Conservation (phyloP, 208 protist genomes). For the Trypanosoma scelopori region DNA sequence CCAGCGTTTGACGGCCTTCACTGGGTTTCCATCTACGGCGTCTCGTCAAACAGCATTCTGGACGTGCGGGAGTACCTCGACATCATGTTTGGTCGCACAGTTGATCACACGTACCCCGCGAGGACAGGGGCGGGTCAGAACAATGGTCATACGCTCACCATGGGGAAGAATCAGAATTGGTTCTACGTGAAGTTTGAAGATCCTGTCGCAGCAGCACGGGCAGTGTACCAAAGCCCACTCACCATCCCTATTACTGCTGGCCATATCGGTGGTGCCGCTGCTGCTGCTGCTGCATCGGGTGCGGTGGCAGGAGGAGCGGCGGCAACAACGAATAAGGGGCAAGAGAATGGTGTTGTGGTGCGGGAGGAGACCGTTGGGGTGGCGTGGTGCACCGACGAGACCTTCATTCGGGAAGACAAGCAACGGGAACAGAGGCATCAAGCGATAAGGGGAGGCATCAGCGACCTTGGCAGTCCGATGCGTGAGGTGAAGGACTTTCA, state of each 20-base stretch:
- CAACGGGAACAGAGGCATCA: neutral
- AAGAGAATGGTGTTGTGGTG: neutral
- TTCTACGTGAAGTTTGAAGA: conserved; percentile 69
- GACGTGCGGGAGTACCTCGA: conserved; percentile 81
- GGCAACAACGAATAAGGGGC: too few species aligned
- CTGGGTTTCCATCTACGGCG: conserved; percentile 60
- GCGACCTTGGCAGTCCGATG: neutral
- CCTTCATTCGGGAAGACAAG: conserved; percentile 33
- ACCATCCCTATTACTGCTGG: conserved; percentile 12
- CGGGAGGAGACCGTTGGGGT: conserved; percentile 21
- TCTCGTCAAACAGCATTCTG: conserved; percentile 35
- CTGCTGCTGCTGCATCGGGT: neutral
- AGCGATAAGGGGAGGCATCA: neutral
- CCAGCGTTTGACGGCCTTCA: neutral
- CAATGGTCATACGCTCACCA: neutral
- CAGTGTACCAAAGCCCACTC: conserved; percentile 42
- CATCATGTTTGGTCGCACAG: conserved; percentile 56
- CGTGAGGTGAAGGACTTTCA: neutral
- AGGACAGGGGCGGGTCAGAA: neutral
- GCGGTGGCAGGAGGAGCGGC: neutral
- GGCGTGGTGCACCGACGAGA: conserved; percentile 50
- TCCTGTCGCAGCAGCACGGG: conserved; percentile 42
- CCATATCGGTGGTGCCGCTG: neutral
- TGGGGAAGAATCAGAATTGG: conserved; percentile 21
- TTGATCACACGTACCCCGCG: conserved; percentile 43